These are phyloP conservation scores for Fennellomyces sp. DNA, from an alignment of 371 early-diverging fungal species.

Conservation along the genomic window DNA sequence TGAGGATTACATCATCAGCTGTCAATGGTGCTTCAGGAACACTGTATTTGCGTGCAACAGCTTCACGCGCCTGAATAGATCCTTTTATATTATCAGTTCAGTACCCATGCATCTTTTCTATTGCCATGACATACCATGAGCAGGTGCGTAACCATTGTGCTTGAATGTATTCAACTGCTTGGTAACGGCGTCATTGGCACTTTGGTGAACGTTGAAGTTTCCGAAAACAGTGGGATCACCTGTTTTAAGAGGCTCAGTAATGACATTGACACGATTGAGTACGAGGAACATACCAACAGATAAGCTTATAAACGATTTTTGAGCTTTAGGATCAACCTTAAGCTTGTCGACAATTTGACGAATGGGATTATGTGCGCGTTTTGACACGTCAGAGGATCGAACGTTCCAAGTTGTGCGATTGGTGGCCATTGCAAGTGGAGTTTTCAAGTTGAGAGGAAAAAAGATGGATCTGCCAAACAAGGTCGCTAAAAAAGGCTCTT, in stretches of 20 bases:
- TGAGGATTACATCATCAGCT: constrained; percentile 78
- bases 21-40: constrained; percentile 72
- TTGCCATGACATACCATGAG: no score
- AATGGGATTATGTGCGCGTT: constrained; percentile 89
- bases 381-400: constrained; percentile 61
- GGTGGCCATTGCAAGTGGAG: background rate
- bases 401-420: constrained; percentile 48
- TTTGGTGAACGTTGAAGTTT: constrained; percentile 81
- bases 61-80: constrained; percentile 68
- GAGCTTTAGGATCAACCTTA: constrained; percentile 69
- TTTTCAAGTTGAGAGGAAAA: background rate
- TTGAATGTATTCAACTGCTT: constrained; percentile 67
- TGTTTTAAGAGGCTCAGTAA: no score
- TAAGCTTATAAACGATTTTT: constrained; percentile 77
- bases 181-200: constrained; percentile 70
- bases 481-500: background rate
- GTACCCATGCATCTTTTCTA: background rate
- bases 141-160: constrained; percentile 86
- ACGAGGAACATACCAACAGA: constrained; percentile 78
- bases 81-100: constrained; percentile 36
- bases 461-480: background rate
- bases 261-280: no score
- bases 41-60: constrained; percentile 73
- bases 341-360: constrained; percentile 83
- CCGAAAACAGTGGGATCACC: constrained; percentile 93